A percentile compares a stretch with the other conserved stretches of the same genome.
phyloP scores from a whole-genome alignment of 1,139 yeast genomes.

The Entelexis paramagnoliae region DNA sequence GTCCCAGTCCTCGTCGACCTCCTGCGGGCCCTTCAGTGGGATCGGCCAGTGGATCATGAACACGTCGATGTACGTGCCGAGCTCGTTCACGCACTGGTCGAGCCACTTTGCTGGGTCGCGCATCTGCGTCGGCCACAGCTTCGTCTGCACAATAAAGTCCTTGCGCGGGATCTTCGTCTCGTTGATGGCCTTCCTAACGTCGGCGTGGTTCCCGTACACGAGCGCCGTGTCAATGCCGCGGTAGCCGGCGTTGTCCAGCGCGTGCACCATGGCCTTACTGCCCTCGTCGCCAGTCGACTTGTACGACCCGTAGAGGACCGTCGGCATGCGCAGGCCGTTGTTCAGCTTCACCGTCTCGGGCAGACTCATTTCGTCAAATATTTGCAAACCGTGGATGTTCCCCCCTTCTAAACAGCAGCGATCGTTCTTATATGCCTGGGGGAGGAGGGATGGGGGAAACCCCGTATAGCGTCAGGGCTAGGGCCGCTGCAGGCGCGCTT shows the following conservation, averaged over 20 bases:
- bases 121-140: conserved; percentile 63
- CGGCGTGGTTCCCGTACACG: conserved; percentile 25
- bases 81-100: conserved; percentile 44
- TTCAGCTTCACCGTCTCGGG: conserved; percentile 24
- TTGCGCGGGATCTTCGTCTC: conserved; percentile 43
- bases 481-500: neutral
- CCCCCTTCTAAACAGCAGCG: too few relatives aligned
- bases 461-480: neutral
- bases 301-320: conserved; percentile 55
- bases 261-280: conserved; percentile 27
- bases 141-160: conserved; percentile 68
- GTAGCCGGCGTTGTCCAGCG: conserved; percentile 26
- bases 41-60: conserved; percentile 86
- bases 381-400: too few relatives aligned
- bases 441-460: too few relatives aligned
- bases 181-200: conserved; percentile 26
- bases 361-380: neutral
- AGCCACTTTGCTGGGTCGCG: conserved; percentile 50
- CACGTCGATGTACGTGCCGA: conserved; percentile 68
- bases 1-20: conserved; percentile 42
- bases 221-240: conserved; percentile 25
- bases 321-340: conserved; percentile 38
- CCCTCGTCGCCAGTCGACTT: conserved; percentile 37
- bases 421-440: neutral
- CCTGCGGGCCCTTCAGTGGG: conserved; percentile 36